Conservation (phyloP, 495 filamentous ascomycete genomes). For the Aspergillus heteromorphus region DNA sequence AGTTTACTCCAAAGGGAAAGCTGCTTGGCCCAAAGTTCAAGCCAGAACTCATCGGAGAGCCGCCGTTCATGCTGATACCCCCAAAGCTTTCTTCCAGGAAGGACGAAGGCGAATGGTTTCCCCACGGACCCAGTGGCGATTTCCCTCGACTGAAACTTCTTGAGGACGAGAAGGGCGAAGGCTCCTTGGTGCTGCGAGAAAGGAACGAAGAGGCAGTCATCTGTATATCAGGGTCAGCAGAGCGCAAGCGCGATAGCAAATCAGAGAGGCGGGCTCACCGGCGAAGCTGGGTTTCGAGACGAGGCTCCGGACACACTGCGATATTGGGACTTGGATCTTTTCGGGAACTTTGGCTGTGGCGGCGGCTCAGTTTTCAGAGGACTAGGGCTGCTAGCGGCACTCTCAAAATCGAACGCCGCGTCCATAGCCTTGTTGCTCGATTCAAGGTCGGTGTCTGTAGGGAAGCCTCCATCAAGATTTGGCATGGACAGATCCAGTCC, state of each 20-base stretch:
- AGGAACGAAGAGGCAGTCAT: slow-evolving; percentile 28
- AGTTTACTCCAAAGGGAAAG: slow-evolving; percentile 31
- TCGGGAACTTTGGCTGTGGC: slow-evolving; percentile 20
- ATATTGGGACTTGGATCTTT: slow-evolving; percentile 22
- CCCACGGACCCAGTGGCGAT: slow-evolving; percentile 44
- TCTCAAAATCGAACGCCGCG: slow-evolving; percentile 64
- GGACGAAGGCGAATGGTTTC: slow-evolving; percentile 49
- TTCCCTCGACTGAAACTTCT: slow-evolving; percentile 38
- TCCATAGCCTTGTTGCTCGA: slow-evolving; percentile 59
- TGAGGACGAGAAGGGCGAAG: slow-evolving; percentile 42
- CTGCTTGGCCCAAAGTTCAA: slow-evolving; percentile 30
- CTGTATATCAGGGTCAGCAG: slow-evolving; percentile 11
- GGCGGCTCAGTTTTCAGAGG: slow-evolving; percentile 37
- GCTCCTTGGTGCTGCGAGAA: slow-evolving; percentile 37
- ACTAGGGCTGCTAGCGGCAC: slow-evolving; percentile 61
- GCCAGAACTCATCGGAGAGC: slow-evolving; percentile 31
- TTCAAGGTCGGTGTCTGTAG: slow-evolving; percentile 42
- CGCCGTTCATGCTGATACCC: slow-evolving; percentile 38
- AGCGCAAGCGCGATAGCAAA: not conserved
- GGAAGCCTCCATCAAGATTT: slow-evolving; percentile 25
- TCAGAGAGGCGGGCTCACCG: slow-evolving; percentile 22
- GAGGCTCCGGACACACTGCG: slow-evolving; percentile 22
- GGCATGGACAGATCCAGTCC: slow-evolving; percentile 33
- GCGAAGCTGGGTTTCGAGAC: slow-evolving; percentile 20
- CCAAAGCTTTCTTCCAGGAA: slow-evolving; percentile 42